phyloP scores from a whole-genome alignment of 225 moss, liverwort and hornwort genomes.

The Physcomitrellopsis africana region DNA sequence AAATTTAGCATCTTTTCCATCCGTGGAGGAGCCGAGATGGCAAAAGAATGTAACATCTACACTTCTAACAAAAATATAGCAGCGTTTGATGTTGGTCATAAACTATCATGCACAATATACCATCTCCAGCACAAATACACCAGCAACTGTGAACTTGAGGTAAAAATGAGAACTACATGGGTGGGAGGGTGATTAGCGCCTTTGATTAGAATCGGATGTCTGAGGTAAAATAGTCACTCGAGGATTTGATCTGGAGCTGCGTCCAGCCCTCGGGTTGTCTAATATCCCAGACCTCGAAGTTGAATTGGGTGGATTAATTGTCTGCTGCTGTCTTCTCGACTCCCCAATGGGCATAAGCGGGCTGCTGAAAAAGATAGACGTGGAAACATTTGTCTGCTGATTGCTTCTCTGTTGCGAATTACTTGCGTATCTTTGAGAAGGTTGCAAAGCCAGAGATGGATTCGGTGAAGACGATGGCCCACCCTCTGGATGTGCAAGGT shows the following conservation, averaged over 20 bases:
- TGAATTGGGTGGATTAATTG: slow-evolving; percentile 27
- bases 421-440: slow-evolving; percentile 41
- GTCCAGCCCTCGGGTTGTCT: slow-evolving; percentile 31
- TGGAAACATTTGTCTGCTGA: slow-evolving; percentile 40
- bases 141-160: slow-evolving; percentile 12
- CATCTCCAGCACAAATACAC: slow-evolving; percentile 33
- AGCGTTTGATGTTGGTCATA: slow-evolving; percentile 33
- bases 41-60: slow-evolving; percentile 30
- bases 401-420: slow-evolving; percentile 28
- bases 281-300: slow-evolving; percentile 39
- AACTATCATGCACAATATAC: slow-evolving; percentile 4
- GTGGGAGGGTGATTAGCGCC: slow-evolving; percentile 14
- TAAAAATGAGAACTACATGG: not conserved
- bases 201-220: slow-evolving; percentile 37
- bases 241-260: slow-evolving; percentile 42
- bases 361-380: slow-evolving; percentile 62
- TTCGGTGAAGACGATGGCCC: slow-evolving; percentile 26
- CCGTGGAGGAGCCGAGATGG: slow-evolving; percentile 10
- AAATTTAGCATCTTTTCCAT: no score
- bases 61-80: slow-evolving; percentile 23
- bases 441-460: slow-evolving; percentile 22
- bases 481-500: slow-evolving; percentile 12
- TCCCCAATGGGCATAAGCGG: slow-evolving; percentile 60
- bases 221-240: slow-evolving; percentile 37
- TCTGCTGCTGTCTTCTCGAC: slow-evolving; percentile 37